A percentile compares a stretch with the other conserved stretches of the same genome.
phyloP scores from a whole-genome alignment of 139 green algal genomes.

The Chlamydomonas sp. region DNA sequence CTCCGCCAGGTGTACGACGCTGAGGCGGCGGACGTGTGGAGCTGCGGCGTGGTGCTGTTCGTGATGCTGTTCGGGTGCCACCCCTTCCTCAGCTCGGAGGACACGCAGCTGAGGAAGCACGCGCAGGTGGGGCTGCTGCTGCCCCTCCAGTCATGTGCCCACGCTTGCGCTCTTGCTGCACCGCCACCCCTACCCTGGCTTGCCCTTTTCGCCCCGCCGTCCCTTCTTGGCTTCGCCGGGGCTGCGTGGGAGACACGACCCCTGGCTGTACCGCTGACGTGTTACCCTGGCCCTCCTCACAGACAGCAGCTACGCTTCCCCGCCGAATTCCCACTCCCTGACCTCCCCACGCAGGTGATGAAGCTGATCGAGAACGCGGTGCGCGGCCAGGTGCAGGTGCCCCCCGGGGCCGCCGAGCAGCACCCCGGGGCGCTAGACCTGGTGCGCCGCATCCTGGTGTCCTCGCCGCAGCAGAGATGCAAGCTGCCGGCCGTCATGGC shows the following conservation, averaged over 20 bases:
- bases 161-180: no score
- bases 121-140: not conserved
- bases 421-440: slow-evolving; percentile 53
- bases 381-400: slow-evolving; percentile 31
- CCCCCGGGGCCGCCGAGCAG: slow-evolving; percentile 5
- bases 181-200: no score
- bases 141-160: not conserved
- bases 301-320: no score
- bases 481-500: slow-evolving; percentile 75
- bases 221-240: no score
- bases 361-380: slow-evolving; percentile 44
- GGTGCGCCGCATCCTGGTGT: slow-evolving; percentile 75
- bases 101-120: slow-evolving; percentile 10
- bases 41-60: slow-evolving; percentile 66
- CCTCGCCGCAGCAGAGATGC: slow-evolving; percentile 51
- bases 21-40: slow-evolving; percentile 65
- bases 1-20: slow-evolving; percentile 44
- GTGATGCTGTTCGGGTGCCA: slow-evolving; percentile 61
- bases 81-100: slow-evolving; percentile 31
- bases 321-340: no score
- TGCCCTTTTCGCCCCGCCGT: no score
- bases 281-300: no score
- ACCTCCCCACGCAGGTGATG: slow-evolving; percentile 24
- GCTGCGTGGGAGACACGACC: no score
- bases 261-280: no score